These are phyloP conservation scores for Linderniella brevidens DNA, from an alignment of 257 asterid genomes.

Conservation along the genomic window DNA sequence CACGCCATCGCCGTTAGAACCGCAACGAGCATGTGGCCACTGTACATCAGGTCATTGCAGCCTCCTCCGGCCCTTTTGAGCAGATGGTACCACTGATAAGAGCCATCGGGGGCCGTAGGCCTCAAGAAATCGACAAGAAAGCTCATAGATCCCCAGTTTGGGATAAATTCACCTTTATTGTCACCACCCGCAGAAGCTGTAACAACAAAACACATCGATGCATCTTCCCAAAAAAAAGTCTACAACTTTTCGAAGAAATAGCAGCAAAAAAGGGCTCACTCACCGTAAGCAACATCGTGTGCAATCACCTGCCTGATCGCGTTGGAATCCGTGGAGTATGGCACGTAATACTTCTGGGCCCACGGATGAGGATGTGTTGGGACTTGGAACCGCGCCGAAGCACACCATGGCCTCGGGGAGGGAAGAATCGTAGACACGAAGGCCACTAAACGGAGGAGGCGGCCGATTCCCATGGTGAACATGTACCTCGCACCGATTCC, in stretches of 20 bases:
- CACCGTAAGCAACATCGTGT: constrained; percentile 71
- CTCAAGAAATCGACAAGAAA: constrained; percentile 73
- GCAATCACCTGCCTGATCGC: constrained; percentile 57
- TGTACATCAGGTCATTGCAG: constrained; percentile 86
- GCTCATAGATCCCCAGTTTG: constrained; percentile 87
- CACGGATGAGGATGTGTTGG: constrained; percentile 73
- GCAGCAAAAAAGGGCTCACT: constrained; percentile 5
- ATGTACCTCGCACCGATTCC: constrained; percentile 89
- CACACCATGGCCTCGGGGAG: constrained; percentile 99
- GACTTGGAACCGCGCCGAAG: constrained; percentile 60
- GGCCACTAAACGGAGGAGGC: constrained; percentile 74
- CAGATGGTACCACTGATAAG: constrained; percentile 61
- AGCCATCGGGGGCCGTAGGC: constrained; percentile 64
- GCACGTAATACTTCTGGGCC: constrained; percentile 82
- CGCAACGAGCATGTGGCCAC: constrained; percentile 97
- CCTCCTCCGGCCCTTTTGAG: constrained; percentile 89
- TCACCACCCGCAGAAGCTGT: constrained; percentile 49
- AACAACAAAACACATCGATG: constrained; percentile 14
- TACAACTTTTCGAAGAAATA: constrained; percentile 1
- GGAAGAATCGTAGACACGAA: constrained; percentile 89
- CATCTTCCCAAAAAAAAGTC: constrained; percentile 1
- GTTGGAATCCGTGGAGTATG: constrained; percentile 59
- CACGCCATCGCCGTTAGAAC: constrained; percentile 98
- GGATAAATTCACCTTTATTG: constrained; percentile 30
- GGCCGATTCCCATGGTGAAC: constrained; percentile 94